Evolutionary conservation across 495 filamentous ascomycete species (phyloP), one percentile per base, ranked within the genome.

Genomic region (Jackrogersella multiformis): DNA sequence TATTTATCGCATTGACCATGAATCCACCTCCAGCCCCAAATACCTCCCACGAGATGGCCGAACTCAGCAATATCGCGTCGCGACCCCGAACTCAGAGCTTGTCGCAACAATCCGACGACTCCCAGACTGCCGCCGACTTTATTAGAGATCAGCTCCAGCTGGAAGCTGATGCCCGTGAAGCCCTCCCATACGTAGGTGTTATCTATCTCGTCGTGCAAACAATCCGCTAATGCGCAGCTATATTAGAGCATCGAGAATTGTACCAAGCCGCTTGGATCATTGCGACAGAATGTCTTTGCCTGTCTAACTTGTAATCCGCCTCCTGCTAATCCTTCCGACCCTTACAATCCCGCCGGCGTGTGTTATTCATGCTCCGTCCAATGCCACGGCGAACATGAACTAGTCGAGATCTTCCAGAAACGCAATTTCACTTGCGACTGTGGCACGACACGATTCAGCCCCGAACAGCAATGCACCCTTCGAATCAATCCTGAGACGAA

Each of bases 331-430:
- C 69, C 84, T 4, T 80, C 85, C 52, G 86, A 87, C 5, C 68
- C 85, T n/a, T 92, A 89, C 77, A 86, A 80, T 12, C 82, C 91
- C 3, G 95, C 94, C 6, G 95, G 88, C 18, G 88, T 99, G 60
- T 99, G 95, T 80, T 99, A 99, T 71, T 90, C 92, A 20, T 99
- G 95, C 81, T 97, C 92, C 15, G 95, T 99, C 34, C 88, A 92
- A 67, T 99, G 95, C 75, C 95, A 99, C 69, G 93, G 95, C 54
- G 93, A 97, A 73, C 96, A 98, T 72, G 90, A 86, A 3, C 84
- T 99, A 20, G 96, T 97, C 24, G 96, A 99, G 78, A 90, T 99
- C 15, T 99, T 99, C 83, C 87, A 85, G 75, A 97, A 97, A 80
- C 88, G 96, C 64, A 88, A 96, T 75, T 97, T 98, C 73, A 92